Evolutionary conservation across 2,329 filamentous ascomycete species (phyloP).

Genomic region (Fusarium sp.): DNA sequence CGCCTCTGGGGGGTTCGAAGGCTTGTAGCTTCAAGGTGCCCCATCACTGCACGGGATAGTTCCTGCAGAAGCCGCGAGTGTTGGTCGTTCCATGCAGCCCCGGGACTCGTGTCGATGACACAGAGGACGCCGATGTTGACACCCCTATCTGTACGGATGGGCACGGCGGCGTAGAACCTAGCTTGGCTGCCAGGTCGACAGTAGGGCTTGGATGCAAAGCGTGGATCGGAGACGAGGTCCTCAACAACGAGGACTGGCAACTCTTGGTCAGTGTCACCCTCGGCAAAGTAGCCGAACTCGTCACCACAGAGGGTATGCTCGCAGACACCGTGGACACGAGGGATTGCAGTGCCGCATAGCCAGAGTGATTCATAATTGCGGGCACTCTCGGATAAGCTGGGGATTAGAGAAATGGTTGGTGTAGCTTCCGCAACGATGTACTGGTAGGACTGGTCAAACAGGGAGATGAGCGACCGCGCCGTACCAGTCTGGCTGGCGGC

Average conservation of each 20-base stretch:
- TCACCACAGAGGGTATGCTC: constrained; percentile 40
- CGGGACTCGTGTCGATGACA: constrained; percentile 36
- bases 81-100: constrained; percentile 36
- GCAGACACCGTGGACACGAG: constrained; percentile 43
- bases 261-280: background rate
- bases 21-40: constrained; percentile 48
- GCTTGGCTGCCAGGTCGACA: constrained; percentile 34
- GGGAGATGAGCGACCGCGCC: constrained; percentile 57
- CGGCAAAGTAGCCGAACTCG: background rate
- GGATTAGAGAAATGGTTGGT: constrained; percentile 49
- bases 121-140: constrained; percentile 57
- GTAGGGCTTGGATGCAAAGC: constrained; percentile 42
- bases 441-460: constrained; percentile 61
- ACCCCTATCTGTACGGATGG: constrained; percentile 52
- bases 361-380: constrained; percentile 29
- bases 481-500: constrained; percentile 55
- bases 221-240: constrained; percentile 47
- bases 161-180: constrained; percentile 55
- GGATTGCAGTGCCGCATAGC: constrained; percentile 47
- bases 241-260: constrained; percentile 49
- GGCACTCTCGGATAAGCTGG: constrained; percentile 19
- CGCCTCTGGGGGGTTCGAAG: constrained; percentile 42
- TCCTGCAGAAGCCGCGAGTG: constrained; percentile 41
- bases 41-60: constrained; percentile 48
- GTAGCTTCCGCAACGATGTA: constrained; percentile 65